Percentiles rank a stretch among this genome's conserved stretches.
Evolutionary conservation across 2,329 filamentous ascomycete genomes (phyloP).

Genomic region (Sporothrix mexicana): DNA sequence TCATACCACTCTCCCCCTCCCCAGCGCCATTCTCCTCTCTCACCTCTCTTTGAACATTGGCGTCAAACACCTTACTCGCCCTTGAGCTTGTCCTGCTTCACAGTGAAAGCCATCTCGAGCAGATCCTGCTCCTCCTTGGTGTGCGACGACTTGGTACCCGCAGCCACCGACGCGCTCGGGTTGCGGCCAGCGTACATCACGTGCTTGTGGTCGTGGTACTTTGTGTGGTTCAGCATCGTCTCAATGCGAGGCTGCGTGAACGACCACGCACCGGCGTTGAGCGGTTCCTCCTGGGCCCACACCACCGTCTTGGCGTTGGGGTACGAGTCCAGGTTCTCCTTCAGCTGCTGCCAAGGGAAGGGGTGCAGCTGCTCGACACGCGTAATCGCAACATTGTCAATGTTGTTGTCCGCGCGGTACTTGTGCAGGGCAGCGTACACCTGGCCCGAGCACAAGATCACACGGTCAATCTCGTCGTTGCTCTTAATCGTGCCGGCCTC

Average conservation of each 20-base stretch:
- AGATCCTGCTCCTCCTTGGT: conserved; percentile 92
- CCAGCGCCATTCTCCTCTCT: neutral
- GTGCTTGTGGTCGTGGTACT: conserved; percentile 91
- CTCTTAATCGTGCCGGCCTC: conserved; percentile 74
- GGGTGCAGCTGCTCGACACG: conserved; percentile 97
- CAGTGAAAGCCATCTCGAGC: conserved; percentile 67
- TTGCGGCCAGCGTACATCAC: conserved; percentile 96
- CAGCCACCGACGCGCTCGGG: conserved; percentile 92
- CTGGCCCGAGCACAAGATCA: conserved; percentile 93
- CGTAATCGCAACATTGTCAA: conserved; percentile 91
- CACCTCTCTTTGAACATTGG: neutral
- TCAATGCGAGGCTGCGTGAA: conserved; percentile 98
- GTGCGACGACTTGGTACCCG: conserved; percentile 86
- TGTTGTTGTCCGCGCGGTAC: conserved; percentile 82
- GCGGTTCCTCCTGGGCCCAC: conserved; percentile 96
- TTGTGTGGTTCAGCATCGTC: conserved; percentile 90
- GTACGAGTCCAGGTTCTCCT: conserved; percentile 96
- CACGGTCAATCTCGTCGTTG: conserved; percentile 87
- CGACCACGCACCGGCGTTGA: conserved; percentile 96
- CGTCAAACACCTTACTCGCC: conserved; percentile 57
- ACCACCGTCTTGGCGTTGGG: conserved; percentile 97
- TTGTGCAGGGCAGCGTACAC: conserved; percentile 91
- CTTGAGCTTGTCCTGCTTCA: conserved; percentile 72
- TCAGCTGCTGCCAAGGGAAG: conserved; percentile 97
- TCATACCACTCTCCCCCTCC: neutral